Percentiles rank a stretch among this genome's conserved stretches.
Conservation (phyloP, 768 basidiomycete genomes). For the Rickenella mellea region DNA sequence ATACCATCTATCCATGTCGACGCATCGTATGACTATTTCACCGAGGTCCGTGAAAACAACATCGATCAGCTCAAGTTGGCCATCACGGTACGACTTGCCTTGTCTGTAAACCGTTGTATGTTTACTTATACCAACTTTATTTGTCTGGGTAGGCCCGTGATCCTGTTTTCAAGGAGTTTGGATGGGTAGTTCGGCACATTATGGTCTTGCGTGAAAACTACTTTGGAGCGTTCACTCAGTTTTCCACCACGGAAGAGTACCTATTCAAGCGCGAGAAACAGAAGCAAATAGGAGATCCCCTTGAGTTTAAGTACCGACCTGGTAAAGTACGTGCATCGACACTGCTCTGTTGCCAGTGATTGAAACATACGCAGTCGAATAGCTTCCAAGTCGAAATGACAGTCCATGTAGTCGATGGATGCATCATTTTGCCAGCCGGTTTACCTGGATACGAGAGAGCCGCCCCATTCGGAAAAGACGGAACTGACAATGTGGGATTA, state of each 20-base stretch:
- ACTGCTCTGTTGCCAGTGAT: background rate
- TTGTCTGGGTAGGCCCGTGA: conserved; percentile 32
- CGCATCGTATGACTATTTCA: conserved; percentile 68
- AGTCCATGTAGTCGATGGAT: conserved; percentile 39
- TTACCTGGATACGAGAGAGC: conserved; percentile 51
- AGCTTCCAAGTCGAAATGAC: conserved; percentile 67
- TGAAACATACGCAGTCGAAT: conserved; percentile 49
- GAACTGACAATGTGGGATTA: conserved; percentile 24
- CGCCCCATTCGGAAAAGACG: conserved; percentile 12
- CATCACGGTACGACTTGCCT: conserved; percentile 40
- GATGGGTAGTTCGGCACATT: conserved; percentile 84
- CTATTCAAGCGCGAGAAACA: conserved; percentile 53
- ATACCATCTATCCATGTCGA: conserved; percentile 45
- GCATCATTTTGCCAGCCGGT: conserved; percentile 57
- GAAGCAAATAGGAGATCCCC: conserved; percentile 68
- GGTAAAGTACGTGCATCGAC: conserved; percentile 45
- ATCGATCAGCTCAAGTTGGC: conserved; percentile 71
- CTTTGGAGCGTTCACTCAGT: conserved; percentile 89
- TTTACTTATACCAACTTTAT: background rate
- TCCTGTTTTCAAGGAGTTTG: conserved; percentile 59
- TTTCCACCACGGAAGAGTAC: conserved; percentile 81
- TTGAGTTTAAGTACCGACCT: conserved; percentile 69
- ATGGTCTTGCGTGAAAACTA: conserved; percentile 92
- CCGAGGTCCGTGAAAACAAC: conserved; percentile 55
- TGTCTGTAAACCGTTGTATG: background rate